Conservation (phyloP, 768 basidiomycete species). For the Scleroderma citrinum region DNA sequence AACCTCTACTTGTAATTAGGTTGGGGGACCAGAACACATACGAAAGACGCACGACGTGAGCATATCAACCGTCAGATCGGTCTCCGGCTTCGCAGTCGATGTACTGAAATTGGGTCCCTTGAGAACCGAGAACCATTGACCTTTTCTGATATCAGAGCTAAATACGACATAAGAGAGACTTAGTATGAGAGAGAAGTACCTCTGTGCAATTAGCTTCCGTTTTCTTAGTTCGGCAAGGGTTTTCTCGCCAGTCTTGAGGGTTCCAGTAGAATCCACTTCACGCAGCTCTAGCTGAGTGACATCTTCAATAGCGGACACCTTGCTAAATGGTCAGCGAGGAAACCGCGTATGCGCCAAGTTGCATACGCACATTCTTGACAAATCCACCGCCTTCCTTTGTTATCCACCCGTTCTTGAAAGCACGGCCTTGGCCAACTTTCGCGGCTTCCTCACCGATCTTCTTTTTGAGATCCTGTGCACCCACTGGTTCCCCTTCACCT, state of each 20-base stretch:
- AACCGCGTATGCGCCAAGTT: neutral
- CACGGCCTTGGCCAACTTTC: conserved; percentile 91
- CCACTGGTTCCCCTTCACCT: conserved; percentile 63
- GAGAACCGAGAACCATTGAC: conserved; percentile 86
- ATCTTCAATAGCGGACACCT: conserved; percentile 69
- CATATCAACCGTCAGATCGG: conserved; percentile 95
- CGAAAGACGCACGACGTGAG: conserved; percentile 63
- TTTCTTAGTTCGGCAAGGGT: conserved; percentile 82
- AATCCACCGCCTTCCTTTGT: conserved; percentile 84
- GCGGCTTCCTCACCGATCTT: conserved; percentile 80
- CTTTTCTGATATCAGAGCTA: conserved; percentile 55
- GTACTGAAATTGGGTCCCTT: conserved; percentile 88
- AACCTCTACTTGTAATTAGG: conserved; percentile 51
- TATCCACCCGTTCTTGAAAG: conserved; percentile 98
- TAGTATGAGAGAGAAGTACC: conserved; percentile 36
- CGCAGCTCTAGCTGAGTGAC: conserved; percentile 67
- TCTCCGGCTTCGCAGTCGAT: conserved; percentile 88
- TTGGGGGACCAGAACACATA: neutral
- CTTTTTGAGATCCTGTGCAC: conserved; percentile 62
- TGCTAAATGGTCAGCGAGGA: conserved; percentile 5
- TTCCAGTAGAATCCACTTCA: conserved; percentile 69
- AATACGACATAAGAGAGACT: conserved; percentile 3
- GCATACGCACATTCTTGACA: conserved; percentile 67
- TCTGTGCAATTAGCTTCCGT: conserved; percentile 81
- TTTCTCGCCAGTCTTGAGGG: conserved; percentile 72